A percentile compares a stretch with the other conserved stretches of the same genome.
These are phyloP conservation scores for Pneumocystis jirovecii DNA, from an alignment of 1,139 yeast species.

Conservation along the genomic window DNA sequence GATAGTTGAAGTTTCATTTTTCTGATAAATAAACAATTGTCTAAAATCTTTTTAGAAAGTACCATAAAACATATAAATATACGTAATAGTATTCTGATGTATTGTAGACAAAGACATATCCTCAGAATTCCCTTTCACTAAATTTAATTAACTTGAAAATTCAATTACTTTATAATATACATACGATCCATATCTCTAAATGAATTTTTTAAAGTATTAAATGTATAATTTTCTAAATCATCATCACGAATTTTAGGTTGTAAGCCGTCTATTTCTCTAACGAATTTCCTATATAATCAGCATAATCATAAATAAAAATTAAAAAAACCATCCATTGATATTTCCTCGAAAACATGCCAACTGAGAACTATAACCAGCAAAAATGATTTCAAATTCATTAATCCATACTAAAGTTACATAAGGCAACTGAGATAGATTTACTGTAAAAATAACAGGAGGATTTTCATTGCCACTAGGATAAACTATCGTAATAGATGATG, in stretches of 20 bases:
- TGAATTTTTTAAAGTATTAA: constrained; percentile 81
- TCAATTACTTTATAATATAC: constrained; percentile 44
- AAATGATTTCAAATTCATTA: constrained; percentile 50
- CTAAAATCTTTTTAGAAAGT: neutral
- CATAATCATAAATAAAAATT: constrained; percentile 47
- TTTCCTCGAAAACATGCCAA: constrained; percentile 72
- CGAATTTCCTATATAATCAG: constrained; percentile 12
- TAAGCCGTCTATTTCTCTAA: constrained; percentile 22
- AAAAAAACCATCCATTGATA: constrained; percentile 48
- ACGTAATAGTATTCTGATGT: constrained; percentile 73
- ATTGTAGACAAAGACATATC: constrained; percentile 51
- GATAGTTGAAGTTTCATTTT: neutral
- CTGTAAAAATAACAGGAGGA: constrained; percentile 33
- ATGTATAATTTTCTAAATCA: constrained; percentile 38
- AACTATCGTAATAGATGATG: constrained; percentile 37
- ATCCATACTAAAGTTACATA: constrained; percentile 62
- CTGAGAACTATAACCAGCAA: constrained; percentile 88
- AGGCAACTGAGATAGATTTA: constrained; percentile 67
- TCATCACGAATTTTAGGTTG: constrained; percentile 18
- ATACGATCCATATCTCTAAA: constrained; percentile 90
- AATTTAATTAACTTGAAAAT: constrained; percentile 29
- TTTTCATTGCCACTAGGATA: constrained; percentile 63
- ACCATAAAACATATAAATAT: constrained; percentile 1
- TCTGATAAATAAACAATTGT: neutral
- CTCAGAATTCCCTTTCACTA: constrained; percentile 3